Conservation (phyloP, 306 rosid species). For the cucumber (Cucumis sativus) region DNA sequence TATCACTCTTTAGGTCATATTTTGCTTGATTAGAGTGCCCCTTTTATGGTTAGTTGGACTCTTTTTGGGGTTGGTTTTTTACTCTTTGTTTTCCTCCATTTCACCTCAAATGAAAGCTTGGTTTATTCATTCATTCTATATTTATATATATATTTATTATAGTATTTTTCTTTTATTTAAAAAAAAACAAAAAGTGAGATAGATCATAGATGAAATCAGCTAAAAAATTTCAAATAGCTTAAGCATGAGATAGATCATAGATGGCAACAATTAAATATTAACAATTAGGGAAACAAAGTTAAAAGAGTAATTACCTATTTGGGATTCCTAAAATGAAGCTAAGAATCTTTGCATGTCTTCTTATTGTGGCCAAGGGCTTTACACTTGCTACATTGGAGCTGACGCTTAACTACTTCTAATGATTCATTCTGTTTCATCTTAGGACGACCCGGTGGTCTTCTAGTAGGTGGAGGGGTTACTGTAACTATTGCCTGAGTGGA, state of each 20-base stretch:
- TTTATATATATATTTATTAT: not conserved
- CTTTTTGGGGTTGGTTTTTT: not conserved
- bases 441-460: constrained; percentile 92
- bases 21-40: not conserved
- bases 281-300: not conserved
- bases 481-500: constrained; percentile 21
- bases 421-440: constrained; percentile 59
- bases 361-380: constrained; percentile 95
- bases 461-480: constrained; percentile 93
- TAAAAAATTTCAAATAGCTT: not conserved
- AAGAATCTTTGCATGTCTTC: constrained; percentile 70
- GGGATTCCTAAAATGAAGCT: constrained; percentile 16
- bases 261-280: not conserved
- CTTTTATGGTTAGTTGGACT: not conserved
- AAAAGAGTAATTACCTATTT: constrained; percentile 13
- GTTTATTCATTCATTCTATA: no score
- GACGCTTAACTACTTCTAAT: constrained; percentile 68
- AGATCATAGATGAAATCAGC: not conserved
- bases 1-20: not conserved
- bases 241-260: not conserved
- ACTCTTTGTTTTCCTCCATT: not conserved
- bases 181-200: not conserved
- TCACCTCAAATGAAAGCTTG: not conserved
- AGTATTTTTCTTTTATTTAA: no score
- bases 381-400: constrained; percentile 92